These are phyloP conservation scores for Beta lomatogona DNA, from an alignment of 179 eudicot genomes.

Conservation along the genomic window DNA sequence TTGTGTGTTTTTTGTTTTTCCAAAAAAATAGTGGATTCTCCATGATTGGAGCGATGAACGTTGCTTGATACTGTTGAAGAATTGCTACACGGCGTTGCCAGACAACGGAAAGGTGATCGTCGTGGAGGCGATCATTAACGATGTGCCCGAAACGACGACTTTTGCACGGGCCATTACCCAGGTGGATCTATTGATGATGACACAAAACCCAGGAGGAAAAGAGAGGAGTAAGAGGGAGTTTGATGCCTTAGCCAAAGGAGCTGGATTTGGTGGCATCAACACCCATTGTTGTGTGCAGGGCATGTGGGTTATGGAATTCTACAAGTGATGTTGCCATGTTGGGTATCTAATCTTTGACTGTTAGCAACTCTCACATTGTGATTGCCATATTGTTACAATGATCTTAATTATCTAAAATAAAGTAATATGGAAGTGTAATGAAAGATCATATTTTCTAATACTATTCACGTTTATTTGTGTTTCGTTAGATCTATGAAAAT, in stretches of 20 bases:
- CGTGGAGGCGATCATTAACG: slow-evolving; percentile 36
- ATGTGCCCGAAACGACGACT: slow-evolving; percentile 30
- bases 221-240: slow-evolving; percentile 53
- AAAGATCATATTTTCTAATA: too few relatives aligned
- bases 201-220: slow-evolving; percentile 42
- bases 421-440: too few relatives aligned
- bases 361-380: too few relatives aligned
- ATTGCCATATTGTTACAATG: too few relatives aligned
- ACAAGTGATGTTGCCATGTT: slow-evolving; percentile 30
- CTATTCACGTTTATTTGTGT: too few relatives aligned
- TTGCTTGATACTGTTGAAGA: slow-evolving; percentile 47
- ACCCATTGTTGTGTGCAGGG: slow-evolving; percentile 14
- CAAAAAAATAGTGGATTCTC: slow-evolving; percentile 36
- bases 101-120: slow-evolving; percentile 49
- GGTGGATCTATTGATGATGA: slow-evolving; percentile 38
- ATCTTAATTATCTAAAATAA: too few relatives aligned
- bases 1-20: neutral
- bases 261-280: slow-evolving; percentile 36
- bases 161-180: slow-evolving; percentile 16
- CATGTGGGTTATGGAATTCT: slow-evolving; percentile 45
- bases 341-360: too few relatives aligned
- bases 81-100: slow-evolving; percentile 45
- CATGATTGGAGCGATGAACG: slow-evolving; percentile 47
- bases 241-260: slow-evolving; percentile 33
- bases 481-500: too few relatives aligned